Conservation (phyloP, 176 grass and related monocot species). For the Triticum aestivum region DNA sequence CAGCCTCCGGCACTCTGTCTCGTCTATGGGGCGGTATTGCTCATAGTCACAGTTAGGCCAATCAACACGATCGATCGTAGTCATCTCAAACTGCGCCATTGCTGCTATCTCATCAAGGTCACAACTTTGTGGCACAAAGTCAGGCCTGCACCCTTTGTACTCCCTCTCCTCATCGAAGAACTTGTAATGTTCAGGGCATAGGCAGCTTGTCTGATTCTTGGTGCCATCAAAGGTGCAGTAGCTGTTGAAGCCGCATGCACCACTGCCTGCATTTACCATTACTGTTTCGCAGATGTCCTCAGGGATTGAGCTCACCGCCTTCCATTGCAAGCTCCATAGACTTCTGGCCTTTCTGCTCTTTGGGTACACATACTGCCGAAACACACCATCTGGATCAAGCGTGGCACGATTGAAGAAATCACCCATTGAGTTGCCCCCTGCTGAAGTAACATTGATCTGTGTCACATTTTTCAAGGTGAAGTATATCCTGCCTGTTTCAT, state of each 20-base stretch:
- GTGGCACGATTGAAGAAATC: constrained; percentile 10
- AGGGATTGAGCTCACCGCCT: background rate
- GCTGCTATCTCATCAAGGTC: background rate
- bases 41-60: constrained; percentile 23
- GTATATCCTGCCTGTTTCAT: constrained; percentile 22
- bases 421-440: background rate
- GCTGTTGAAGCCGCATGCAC: constrained; percentile 11
- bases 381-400: background rate
- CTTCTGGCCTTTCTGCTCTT: background rate
- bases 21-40: background rate
- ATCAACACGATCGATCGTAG: background rate
- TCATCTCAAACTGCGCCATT: background rate
- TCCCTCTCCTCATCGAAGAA: background rate
- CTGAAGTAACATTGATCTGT: background rate
- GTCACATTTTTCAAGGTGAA: background rate
- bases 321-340: background rate
- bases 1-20: background rate
- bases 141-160: constrained; percentile 21
- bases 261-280: background rate
- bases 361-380: constrained; percentile 11
- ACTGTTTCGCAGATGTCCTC: background rate
- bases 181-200: background rate
- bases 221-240: constrained; percentile 5
- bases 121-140: constrained; percentile 18
- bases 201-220: background rate